Base-by-base conservation (phyloP, 2,329 filamentous ascomycete genomes). In the Tolypocladium album region DNA sequence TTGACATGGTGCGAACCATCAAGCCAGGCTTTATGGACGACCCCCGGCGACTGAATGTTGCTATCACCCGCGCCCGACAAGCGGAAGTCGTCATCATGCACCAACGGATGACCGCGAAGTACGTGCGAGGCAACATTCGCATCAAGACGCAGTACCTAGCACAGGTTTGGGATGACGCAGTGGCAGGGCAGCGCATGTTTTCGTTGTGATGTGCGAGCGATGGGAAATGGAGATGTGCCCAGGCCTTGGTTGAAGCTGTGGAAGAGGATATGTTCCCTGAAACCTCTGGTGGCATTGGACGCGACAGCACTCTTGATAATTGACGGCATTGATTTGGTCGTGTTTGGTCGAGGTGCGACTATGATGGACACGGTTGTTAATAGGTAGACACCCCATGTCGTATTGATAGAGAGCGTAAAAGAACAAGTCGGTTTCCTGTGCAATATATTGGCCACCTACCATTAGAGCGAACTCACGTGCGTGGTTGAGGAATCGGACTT, bases 11-110 rank as follows among this genome's bases (percentile, higher is more conserved):
- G 2, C 69, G 75, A n/a, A 74, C 74, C 0, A 67, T 65, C 0
- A 67, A 67, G 0, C 73, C 75, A 0, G 70, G 69, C 0, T 79
- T 79, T 57, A 74, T 79, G 65, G 72, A 79, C 27, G 73, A 79
- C 20, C 67, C 73, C 0, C 74, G 77, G 43, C 69, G 78, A 0
- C 70, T 81, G 2, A 79, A 78, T 20, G 78, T 81, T 0, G 76
- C 76, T 0, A 68, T 79, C 9, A 79, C 78, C 0, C 69, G 78
- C 3, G 76, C 77, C 0, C 67, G 74, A 3, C 75, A 78, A 53
- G 78, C 74, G 0, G 78, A 81, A 59, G 66, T 79, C 13, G 72
- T 80, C 5, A 13, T 81, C 13, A 78, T 80, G 76, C 71, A 78
- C 53, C 66, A 67, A 0, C 42, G 62, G 0, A 76, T 79, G 73